These are phyloP conservation scores for Flaveria linearis DNA, from an alignment of 129 eudicot species.

Conservation along the genomic window DNA sequence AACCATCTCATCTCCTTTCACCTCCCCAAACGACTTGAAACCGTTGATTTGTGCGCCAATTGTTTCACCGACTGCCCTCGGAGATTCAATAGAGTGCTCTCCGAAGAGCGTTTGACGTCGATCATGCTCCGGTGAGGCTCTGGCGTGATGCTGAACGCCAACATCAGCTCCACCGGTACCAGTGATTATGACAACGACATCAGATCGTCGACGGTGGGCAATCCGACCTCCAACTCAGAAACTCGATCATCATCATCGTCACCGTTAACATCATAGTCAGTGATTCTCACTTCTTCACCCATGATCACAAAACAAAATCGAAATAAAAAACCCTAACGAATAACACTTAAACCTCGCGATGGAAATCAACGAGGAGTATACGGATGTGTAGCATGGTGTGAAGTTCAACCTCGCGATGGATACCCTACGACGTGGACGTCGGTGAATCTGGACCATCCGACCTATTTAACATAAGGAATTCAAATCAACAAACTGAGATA, in stretches of 20 bases:
- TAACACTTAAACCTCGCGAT: too few species aligned
- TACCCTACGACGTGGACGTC: too few species aligned
- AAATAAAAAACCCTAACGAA: too few species aligned
- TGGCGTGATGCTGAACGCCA: slow-evolving; percentile 81
- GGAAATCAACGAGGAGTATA: too few species aligned
- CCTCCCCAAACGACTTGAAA: slow-evolving; percentile 43
- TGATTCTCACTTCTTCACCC: slow-evolving; percentile 45
- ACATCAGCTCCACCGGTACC: slow-evolving; percentile 64
- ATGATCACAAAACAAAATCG: slow-evolving; percentile 8
- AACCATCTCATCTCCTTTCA: slow-evolving; percentile 35
- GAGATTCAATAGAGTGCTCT: slow-evolving; percentile 56
- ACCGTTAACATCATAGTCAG: slow-evolving; percentile 31
- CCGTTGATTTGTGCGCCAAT: slow-evolving; percentile 10
- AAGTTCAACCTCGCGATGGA: too few species aligned
- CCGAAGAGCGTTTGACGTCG: slow-evolving; percentile 78
- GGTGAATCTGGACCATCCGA: too few species aligned
- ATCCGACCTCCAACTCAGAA: slow-evolving; percentile 77
- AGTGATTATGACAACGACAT: slow-evolving; percentile 67
- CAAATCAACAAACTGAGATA: too few species aligned
- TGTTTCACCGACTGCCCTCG: slow-evolving; percentile 32
- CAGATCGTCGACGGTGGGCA: slow-evolving; percentile 64
- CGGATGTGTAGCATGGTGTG: too few species aligned
- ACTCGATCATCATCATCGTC: slow-evolving; percentile 43
- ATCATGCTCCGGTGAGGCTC: slow-evolving; percentile 62
- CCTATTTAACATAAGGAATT: too few species aligned